phyloP scores from a whole-genome alignment of 2,329 filamentous ascomycete genomes.

The Corynespora cassiicola region DNA sequence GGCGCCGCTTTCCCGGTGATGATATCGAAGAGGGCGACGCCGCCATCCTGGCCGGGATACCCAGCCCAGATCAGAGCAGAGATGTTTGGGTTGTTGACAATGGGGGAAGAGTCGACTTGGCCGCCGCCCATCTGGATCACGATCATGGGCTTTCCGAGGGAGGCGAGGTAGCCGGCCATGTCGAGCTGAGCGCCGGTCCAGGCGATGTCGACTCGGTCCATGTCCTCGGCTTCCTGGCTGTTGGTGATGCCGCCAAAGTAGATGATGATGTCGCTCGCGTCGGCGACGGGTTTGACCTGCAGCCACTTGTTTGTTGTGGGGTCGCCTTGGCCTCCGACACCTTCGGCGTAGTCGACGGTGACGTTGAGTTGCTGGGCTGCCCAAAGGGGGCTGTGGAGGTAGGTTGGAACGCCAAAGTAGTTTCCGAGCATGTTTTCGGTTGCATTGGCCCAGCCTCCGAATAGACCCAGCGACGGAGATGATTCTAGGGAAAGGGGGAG shows the following conservation, averaged over 20 bases:
- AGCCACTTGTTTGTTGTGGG: conserved; percentile 33
- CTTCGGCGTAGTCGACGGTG: conserved; percentile 34
- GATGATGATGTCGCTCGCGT: conserved; percentile 58
- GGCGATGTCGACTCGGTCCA: conserved; percentile 58
- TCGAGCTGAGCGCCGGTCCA: conserved; percentile 62
- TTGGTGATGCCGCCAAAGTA: conserved; percentile 65
- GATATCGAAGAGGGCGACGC: conserved; percentile 62
- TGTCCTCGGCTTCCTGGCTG: conserved; percentile 59
- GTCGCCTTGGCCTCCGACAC: conserved; percentile 32
- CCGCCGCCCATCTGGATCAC: conserved; percentile 62
- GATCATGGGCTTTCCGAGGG: conserved; percentile 57
- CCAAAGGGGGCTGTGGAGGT: conserved; percentile 60
- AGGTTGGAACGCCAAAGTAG: conserved; percentile 64
- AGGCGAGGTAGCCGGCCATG: conserved; percentile 57
- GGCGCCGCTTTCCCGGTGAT: conserved; percentile 59
- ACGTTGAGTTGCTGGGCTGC: conserved; percentile 58
- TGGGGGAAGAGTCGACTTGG: conserved; percentile 60
- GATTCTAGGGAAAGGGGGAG: conserved; percentile 51
- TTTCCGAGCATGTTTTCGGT: conserved; percentile 63
- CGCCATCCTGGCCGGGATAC: conserved; percentile 67
- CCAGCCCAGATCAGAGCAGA: conserved; percentile 64
- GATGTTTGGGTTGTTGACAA: conserved; percentile 57
- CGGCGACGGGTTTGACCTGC: conserved; percentile 33
- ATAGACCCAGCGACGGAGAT: conserved; percentile 59
- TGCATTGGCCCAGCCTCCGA: conserved; percentile 66